A percentile compares a stretch with the other conserved stretches of the same genome.
Evolutionary conservation across 768 basidiomycete genomes (phyloP).

Genomic region (Leucosporidium scottii): DNA sequence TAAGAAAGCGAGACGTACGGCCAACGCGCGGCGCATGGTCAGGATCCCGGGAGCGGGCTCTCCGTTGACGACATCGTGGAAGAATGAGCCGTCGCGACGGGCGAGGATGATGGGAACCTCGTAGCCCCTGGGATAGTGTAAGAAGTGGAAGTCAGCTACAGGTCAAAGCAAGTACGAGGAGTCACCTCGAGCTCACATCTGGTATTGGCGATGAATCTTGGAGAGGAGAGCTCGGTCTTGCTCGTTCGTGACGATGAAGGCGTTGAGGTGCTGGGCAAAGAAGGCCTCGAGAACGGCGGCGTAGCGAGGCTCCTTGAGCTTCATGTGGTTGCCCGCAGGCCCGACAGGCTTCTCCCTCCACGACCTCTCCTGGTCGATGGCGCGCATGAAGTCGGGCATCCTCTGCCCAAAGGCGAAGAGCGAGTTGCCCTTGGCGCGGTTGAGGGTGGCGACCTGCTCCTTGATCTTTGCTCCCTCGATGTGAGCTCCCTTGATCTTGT

Average conservation of each 20-base stretch:
- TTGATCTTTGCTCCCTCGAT: neutral
- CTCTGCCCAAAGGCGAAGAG: slow-evolving; percentile 39
- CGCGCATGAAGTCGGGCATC: slow-evolving; percentile 35
- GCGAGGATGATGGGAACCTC: slow-evolving; percentile 54
- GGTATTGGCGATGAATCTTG: slow-evolving; percentile 44
- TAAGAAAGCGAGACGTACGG: slow-evolving; percentile 48
- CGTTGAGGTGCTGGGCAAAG: slow-evolving; percentile 55
- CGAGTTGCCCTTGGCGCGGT: slow-evolving; percentile 16
- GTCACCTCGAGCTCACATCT: neutral
- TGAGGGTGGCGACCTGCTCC: slow-evolving; percentile 8
- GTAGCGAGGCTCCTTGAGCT: slow-evolving; percentile 64
- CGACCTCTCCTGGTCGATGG: slow-evolving; percentile 39
- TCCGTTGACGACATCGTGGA: slow-evolving; percentile 62
- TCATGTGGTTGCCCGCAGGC: slow-evolving; percentile 72
- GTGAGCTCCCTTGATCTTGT: neutral
- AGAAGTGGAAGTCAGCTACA: neutral
- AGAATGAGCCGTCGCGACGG: slow-evolving; percentile 59
- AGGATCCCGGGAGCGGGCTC: slow-evolving; percentile 59
- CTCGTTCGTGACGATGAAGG: slow-evolving; percentile 67
- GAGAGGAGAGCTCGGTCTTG: slow-evolving; percentile 58
- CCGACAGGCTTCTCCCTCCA: slow-evolving; percentile 41
- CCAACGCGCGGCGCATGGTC: slow-evolving; percentile 74
- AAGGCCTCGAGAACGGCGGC: slow-evolving; percentile 58
- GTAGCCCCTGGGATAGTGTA: slow-evolving; percentile 41
- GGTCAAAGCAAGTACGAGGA: neutral